Conservation (phyloP, 2,329 filamentous ascomycete genomes). For the Apiospora saccharicola region DNA sequence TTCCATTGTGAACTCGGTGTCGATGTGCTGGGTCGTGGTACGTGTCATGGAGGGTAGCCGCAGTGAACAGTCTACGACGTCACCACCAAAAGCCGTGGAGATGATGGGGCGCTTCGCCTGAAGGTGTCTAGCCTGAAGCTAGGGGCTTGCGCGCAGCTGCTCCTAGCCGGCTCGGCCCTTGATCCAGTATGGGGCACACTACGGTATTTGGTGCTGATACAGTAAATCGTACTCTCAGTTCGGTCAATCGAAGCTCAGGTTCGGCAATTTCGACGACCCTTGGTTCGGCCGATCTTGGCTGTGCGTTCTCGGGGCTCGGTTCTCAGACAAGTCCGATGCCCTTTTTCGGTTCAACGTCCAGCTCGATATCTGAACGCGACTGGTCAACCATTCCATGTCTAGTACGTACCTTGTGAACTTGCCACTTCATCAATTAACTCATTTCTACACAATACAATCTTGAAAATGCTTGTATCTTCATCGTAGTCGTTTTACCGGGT, state of each 20-base stretch:
- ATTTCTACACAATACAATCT: neutral
- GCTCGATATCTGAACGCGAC: neutral
- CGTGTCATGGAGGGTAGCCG: neutral
- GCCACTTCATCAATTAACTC: neutral
- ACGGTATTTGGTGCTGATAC: neutral
- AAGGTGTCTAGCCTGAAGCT: no score
- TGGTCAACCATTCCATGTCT: neutral
- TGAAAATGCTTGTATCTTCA: neutral
- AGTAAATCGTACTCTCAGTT: neutral
- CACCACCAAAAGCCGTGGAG: neutral
- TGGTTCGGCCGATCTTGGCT: neutral
- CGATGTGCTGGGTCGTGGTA: neutral
- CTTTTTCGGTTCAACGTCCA: neutral
- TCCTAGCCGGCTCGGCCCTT: neutral
- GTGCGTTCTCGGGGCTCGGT: neutral
- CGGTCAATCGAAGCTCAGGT: neutral
- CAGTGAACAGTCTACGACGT: constrained; percentile 3
- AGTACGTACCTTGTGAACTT: neutral
- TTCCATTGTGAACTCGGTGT: neutral
- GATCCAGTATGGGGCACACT: neutral
- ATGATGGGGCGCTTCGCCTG: neutral
- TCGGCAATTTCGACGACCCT: neutral
- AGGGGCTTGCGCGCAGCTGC: no score
- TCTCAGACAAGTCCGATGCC: neutral
- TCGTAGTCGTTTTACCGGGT: neutral